phyloP scores from a whole-genome alignment of 345 rosid species.

The Anacardium occidentale region DNA sequence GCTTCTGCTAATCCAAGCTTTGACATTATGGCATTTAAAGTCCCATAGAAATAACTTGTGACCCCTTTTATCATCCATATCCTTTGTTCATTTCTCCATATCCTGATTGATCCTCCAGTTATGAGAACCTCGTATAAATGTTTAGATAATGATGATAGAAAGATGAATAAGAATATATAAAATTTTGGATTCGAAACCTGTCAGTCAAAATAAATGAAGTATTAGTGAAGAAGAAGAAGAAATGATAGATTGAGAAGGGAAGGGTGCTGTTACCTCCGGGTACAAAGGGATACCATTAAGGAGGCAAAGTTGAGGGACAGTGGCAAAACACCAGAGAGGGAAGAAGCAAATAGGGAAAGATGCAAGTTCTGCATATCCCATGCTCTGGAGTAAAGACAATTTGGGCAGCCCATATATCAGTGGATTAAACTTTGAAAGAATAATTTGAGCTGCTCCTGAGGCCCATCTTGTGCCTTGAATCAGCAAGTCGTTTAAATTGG shows the following conservation, averaged over 20 bases:
- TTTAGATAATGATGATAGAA: conserved; percentile 19
- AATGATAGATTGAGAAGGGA: background rate
- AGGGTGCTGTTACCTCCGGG: conserved; percentile 36
- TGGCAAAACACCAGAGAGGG: conserved; percentile 35
- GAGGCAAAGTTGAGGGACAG: conserved; percentile 44
- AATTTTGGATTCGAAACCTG: conserved; percentile 32
- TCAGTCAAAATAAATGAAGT: background rate
- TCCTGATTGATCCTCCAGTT: conserved; percentile 22
- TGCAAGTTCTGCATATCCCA: conserved; percentile 28
- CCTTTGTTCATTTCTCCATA: conserved; percentile 32
- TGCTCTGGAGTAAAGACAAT: conserved; percentile 27
- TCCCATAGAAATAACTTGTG: conserved; percentile 26
- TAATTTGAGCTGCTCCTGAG: conserved; percentile 28
- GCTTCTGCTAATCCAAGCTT: conserved; percentile 32
- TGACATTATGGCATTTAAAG: conserved; percentile 30
- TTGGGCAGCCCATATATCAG: conserved; percentile 34
- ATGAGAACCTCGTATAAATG: conserved; percentile 29
- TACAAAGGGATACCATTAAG: conserved; percentile 37
- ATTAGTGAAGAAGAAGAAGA: too few relatives aligned
- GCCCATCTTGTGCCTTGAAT: conserved; percentile 42
- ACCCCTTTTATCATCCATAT: conserved; percentile 45
- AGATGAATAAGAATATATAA: conserved; percentile 25
- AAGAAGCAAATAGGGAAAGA: conserved; percentile 22
- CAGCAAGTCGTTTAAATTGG: conserved; percentile 26
- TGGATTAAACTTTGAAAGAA: conserved; percentile 42